A percentile compares a stretch with the other conserved stretches of the same genome.
These are phyloP conservation scores for Mycena amicta DNA, from an alignment of 768 basidiomycete genomes.

Conservation along the genomic window DNA sequence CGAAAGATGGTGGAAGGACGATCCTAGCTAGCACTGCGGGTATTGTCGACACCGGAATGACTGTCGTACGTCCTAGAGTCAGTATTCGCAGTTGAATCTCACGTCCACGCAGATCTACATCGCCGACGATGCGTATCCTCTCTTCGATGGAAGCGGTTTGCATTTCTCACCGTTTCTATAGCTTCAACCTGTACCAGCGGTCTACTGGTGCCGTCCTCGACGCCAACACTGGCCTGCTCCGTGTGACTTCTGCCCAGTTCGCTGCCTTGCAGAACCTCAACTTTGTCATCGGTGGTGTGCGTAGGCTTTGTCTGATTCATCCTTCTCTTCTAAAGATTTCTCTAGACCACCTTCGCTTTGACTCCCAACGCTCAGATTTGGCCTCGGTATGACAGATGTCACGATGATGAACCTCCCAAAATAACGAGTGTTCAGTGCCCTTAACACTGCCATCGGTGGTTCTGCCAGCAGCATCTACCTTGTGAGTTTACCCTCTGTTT, in stretches of 20 bases:
- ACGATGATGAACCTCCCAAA: too few relatives aligned
- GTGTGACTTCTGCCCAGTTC: constrained; percentile 54
- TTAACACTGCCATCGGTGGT: constrained; percentile 49
- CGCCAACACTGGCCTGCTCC: constrained; percentile 49
- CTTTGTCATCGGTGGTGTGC: constrained; percentile 55
- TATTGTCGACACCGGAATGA: constrained; percentile 58
- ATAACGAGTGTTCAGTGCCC: constrained; percentile 20
- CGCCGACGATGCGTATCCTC: constrained; percentile 4
- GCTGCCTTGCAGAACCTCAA: constrained; percentile 52
- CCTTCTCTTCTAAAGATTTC: too few relatives aligned
- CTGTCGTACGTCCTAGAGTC: background rate
- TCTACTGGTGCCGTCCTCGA: constrained; percentile 50
- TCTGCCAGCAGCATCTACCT: constrained; percentile 37
- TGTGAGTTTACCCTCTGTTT: constrained; percentile 29
- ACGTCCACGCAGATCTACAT: constrained; percentile 2
- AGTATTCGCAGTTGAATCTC: background rate
- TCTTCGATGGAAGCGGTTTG: constrained; percentile 19
- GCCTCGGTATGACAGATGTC: constrained; percentile 26
- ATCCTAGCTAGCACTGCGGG: constrained; percentile 53
- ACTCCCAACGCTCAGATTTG: constrained; percentile 43
- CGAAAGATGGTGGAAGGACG: constrained; percentile 39
- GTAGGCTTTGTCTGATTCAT: constrained; percentile 17
- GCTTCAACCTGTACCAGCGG: constrained; percentile 43
- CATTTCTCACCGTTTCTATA: constrained; percentile 30
- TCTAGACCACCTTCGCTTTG: constrained; percentile 38